Percentiles rank a stretch among this genome's conserved stretches.
Conservation (phyloP, 345 rosid genomes). For the Kernera saxatilis region DNA sequence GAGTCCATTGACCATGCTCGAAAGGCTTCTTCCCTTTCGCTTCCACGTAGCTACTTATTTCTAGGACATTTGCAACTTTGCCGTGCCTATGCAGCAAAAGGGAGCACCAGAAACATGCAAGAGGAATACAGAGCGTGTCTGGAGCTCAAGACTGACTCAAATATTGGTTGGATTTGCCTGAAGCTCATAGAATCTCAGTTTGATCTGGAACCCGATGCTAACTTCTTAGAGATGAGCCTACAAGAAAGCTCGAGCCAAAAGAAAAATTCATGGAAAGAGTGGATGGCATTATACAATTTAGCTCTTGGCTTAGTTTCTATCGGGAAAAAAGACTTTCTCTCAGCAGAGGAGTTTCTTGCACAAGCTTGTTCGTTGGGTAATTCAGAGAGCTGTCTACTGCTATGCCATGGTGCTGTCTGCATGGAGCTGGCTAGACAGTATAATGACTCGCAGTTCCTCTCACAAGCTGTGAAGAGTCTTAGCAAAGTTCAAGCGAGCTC, state of each 20-base stretch:
- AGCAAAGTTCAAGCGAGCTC: conserved; percentile 46
- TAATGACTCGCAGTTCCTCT: conserved; percentile 46
- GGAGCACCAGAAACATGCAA: conserved; percentile 35
- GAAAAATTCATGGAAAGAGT: conserved; percentile 47
- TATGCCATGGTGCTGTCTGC: conserved; percentile 75
- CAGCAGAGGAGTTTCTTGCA: conserved; percentile 58
- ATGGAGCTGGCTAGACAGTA: conserved; percentile 68
- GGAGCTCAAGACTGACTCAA: conserved; percentile 68
- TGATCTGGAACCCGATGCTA: conserved; percentile 43
- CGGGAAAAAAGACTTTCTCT: conserved; percentile 42
- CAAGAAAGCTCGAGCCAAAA: conserved; percentile 40
- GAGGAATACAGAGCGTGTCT: conserved; percentile 64
- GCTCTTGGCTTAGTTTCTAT: conserved; percentile 52
- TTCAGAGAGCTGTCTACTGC: conserved; percentile 63
- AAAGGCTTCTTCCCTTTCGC: conserved; percentile 50
- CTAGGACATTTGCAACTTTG: conserved; percentile 70
- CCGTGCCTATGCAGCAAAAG: conserved; percentile 72
- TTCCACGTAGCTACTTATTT: conserved; percentile 61
- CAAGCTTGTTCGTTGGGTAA: conserved; percentile 55
- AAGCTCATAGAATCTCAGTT: conserved; percentile 63
- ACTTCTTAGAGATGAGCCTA: conserved; percentile 43
- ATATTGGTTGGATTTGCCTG: conserved; percentile 72
- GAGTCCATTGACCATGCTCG: conserved; percentile 47
- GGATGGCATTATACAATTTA: conserved; percentile 56
- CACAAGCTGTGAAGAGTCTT: conserved; percentile 62